phyloP scores from a whole-genome alignment of 345 rosid species.

The Pugionium dolabratum region DNA sequence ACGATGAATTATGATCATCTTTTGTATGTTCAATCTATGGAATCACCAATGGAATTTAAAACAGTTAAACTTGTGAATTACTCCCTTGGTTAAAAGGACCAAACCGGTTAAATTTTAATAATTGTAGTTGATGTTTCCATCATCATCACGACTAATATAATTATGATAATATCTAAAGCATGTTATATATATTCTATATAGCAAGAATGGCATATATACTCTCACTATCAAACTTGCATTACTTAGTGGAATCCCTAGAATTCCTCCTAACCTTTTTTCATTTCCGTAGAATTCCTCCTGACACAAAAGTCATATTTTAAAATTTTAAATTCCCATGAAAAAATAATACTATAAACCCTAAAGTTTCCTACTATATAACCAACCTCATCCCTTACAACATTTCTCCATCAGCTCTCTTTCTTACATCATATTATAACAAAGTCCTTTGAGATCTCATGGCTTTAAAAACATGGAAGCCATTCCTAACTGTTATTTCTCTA shows the following conservation, averaged over 20 bases:
- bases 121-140: slow-evolving; percentile 37
- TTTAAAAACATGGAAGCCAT: slow-evolving; percentile 50
- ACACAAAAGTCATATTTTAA: slow-evolving; percentile 13
- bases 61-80: slow-evolving; percentile 6
- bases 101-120: slow-evolving; percentile 7
- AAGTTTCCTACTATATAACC: slow-evolving; percentile 33
- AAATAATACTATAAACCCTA: background rate
- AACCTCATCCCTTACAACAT: slow-evolving; percentile 31
- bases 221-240: slow-evolving; percentile 35
- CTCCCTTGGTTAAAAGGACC: slow-evolving; percentile 14
- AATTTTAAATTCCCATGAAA: background rate
- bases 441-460: slow-evolving; percentile 22
- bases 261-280: slow-evolving; percentile 18
- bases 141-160: slow-evolving; percentile 35
- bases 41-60: slow-evolving; percentile 25
- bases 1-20: background rate
- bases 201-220: slow-evolving; percentile 29
- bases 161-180: slow-evolving; percentile 22
- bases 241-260: slow-evolving; percentile 42
- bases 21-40: slow-evolving; percentile 1
- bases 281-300: slow-evolving; percentile 32
- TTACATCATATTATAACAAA: slow-evolving; percentile 30
- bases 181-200: slow-evolving; percentile 7
- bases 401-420: slow-evolving; percentile 41
- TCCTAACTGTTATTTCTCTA: slow-evolving; percentile 53